Evolutionary conservation across 331 rosid species (phyloP), one percentile per base, ranked within the genome.

Genomic region (Erythrophleum ivorense): DNA sequence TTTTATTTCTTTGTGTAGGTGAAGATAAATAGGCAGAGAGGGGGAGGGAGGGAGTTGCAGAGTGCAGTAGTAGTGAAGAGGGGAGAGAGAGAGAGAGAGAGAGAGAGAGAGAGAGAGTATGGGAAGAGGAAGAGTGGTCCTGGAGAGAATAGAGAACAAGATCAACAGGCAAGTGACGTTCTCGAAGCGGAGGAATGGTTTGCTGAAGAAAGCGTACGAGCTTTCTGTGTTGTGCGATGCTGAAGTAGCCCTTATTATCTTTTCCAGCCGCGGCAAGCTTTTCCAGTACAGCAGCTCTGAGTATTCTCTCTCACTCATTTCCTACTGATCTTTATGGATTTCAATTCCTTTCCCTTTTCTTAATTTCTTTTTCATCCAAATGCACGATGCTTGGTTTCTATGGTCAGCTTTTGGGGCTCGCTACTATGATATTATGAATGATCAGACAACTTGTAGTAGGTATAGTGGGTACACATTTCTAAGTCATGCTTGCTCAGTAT

Each of bases 141-240:
- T 87, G n/a, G 89, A 87, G 85, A 87, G 89, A 78, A 87, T 87
- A 73, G 87, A 87, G 80, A 87, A 87, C 85, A 87, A 87, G 81
- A 87, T 81, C 31, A 87, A 84, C 31, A 60, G 89, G 3, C 89
- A 87, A 78, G 89, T 87, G 19, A 87, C 89, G 0, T 87, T 87
- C 64, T 87, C 89, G 43, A 87, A 87, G 77, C 34, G 89, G 0
- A 84, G 87, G 18, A 84, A 80, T 69, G 89, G 89, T 9, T 87
- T 87, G 74, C 59, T 87, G 77, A 87, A 87, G 89, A 87, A 87
- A 75, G 87, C 89, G 0, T 87, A 84, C n/a, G 89, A 87, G 73
- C 87, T 87, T 29, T 84, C 85, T 16, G 87, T 87, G 67, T 60
- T 87, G 1, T 86, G 89, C 24, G 89, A 86, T 73, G 89, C 89